These are phyloP conservation scores for Calamus simplicifolius DNA, from an alignment of 176 grass and related monocot genomes.

Conservation along the genomic window DNA sequence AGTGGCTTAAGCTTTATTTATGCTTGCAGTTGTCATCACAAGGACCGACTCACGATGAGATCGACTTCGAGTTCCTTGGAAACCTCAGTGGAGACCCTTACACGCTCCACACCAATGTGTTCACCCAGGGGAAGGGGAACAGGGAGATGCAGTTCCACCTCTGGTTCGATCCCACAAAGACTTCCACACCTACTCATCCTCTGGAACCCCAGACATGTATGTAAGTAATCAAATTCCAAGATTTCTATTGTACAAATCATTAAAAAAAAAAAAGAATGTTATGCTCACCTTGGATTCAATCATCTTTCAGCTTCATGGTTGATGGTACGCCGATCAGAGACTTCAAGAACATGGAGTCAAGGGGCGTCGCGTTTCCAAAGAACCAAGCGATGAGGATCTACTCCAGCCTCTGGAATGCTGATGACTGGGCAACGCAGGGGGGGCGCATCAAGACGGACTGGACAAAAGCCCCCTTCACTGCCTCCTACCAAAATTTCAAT, in stretches of 20 bases:
- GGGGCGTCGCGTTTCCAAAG: conserved; percentile 4
- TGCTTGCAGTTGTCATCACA: no score
- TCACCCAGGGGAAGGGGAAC: no score
- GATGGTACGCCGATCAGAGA: conserved; percentile 10
- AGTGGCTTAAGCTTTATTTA: no score
- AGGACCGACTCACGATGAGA: no score
- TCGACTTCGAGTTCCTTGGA: no score
- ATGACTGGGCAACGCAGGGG: conserved; percentile 8
- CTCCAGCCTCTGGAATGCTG: conserved; percentile 12
- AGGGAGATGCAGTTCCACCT: conserved; percentile 1
- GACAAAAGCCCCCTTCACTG: conserved; percentile 6
- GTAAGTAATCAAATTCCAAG: background rate
- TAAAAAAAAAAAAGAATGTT: no score
- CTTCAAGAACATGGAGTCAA: conserved; percentile 11
- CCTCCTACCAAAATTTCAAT: conserved; percentile 1
- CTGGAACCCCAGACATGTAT: conserved; percentile 12
- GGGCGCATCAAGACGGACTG: conserved; percentile 14
- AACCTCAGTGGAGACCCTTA: no score
- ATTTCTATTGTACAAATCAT: no score
- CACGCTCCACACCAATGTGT: no score
- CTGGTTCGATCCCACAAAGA: conserved; percentile 15
- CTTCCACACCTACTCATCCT: conserved; percentile 21
- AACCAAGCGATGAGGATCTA: conserved; percentile 15
- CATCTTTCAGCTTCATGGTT: conserved; percentile 5
- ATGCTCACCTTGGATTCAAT: no score